These are phyloP conservation scores for Coprinopsis marcescibilis DNA, from an alignment of 768 basidiomycete species.

Conservation along the genomic window DNA sequence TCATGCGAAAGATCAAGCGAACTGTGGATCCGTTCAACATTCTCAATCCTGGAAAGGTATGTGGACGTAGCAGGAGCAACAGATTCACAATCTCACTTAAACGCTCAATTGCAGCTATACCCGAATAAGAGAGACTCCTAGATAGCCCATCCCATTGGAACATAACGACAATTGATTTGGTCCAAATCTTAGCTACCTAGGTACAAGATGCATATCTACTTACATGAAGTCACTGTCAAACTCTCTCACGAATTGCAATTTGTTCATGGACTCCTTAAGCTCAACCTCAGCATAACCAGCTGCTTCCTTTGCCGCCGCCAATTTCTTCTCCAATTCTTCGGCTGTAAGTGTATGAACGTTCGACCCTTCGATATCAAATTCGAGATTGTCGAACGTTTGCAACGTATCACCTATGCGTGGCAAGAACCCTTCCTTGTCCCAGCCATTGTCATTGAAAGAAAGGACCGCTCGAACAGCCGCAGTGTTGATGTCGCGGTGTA, in stretches of 20 bases:
- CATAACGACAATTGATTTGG: too few relatives aligned
- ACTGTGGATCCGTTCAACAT: slow-evolving; percentile 76
- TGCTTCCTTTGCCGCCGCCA: slow-evolving; percentile 64
- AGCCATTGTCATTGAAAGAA: slow-evolving; percentile 79
- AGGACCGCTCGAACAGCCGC: slow-evolving; percentile 80
- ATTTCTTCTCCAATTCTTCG: slow-evolving; percentile 72
- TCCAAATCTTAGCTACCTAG: too few relatives aligned
- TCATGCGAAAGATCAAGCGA: slow-evolving; percentile 83
- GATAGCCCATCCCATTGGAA: too few relatives aligned
- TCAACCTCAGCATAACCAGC: slow-evolving; percentile 70
- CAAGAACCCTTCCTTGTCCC: slow-evolving; percentile 66
- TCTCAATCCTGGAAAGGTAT: slow-evolving; percentile 81
- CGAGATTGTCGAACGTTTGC: slow-evolving; percentile 62
- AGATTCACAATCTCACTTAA: background rate
- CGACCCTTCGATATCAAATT: slow-evolving; percentile 45
- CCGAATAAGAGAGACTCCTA: slow-evolving; percentile 15
- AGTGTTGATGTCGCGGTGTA: slow-evolving; percentile 86
- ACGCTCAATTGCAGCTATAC: slow-evolving; percentile 22
- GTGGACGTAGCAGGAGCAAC: background rate
- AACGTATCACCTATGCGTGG: slow-evolving; percentile 68
- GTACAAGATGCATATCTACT: too few relatives aligned
- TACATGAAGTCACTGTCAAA: slow-evolving; percentile 7
- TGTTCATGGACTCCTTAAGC: slow-evolving; percentile 70
- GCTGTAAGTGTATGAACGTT: slow-evolving; percentile 49
- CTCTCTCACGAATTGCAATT: slow-evolving; percentile 44